A percentile compares a stretch with the other conserved stretches of the same genome.
These are phyloP conservation scores for Achlya hypogyna DNA, from an alignment of 352 stramenopile species.

Conservation along the genomic window DNA sequence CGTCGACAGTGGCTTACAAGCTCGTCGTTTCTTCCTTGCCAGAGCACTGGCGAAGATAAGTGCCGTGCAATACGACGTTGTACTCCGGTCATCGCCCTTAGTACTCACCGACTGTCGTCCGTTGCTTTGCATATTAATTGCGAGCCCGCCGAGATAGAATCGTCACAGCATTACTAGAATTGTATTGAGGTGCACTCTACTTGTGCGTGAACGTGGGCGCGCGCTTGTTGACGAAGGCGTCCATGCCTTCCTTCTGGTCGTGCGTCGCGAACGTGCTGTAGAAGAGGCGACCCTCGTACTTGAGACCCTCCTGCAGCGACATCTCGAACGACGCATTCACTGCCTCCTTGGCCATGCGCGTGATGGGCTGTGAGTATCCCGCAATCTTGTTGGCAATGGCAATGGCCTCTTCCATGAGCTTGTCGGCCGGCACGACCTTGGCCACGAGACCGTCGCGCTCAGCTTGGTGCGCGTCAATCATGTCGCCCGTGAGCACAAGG, in stretches of 20 bases:
- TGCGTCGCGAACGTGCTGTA: conserved; percentile 97
- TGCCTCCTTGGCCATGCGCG: conserved; percentile 96
- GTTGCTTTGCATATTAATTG: too few species aligned
- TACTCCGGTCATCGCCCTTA: too few species aligned
- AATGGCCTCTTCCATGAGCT: conserved; percentile 91
- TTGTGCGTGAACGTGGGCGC: conserved; percentile 92
- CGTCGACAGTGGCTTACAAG: too few species aligned
- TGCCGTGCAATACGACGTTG: too few species aligned
- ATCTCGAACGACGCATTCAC: conserved; percentile 91
- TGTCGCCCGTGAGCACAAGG: conserved; percentile 96
- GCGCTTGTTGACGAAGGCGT: conserved; percentile 96
- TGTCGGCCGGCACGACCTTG: conserved; percentile 85
- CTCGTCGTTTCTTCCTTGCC: too few species aligned
- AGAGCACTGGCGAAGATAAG: too few species aligned
- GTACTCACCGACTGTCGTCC: too few species aligned
- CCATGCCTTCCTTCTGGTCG: conserved; percentile 93
- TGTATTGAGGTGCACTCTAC: too few species aligned
- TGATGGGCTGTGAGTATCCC: conserved; percentile 90
- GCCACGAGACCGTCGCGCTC: conserved; percentile 91
- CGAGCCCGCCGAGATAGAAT: too few species aligned
- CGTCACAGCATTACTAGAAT: too few species aligned
- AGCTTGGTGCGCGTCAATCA: conserved; percentile 93
- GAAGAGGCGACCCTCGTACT: conserved; percentile 96
- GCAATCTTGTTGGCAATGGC: conserved; percentile 95
- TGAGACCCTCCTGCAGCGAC: conserved; percentile 89